Conservation (phyloP, 352 stramenopile species). For the Globisporangium yorkense region DNA sequence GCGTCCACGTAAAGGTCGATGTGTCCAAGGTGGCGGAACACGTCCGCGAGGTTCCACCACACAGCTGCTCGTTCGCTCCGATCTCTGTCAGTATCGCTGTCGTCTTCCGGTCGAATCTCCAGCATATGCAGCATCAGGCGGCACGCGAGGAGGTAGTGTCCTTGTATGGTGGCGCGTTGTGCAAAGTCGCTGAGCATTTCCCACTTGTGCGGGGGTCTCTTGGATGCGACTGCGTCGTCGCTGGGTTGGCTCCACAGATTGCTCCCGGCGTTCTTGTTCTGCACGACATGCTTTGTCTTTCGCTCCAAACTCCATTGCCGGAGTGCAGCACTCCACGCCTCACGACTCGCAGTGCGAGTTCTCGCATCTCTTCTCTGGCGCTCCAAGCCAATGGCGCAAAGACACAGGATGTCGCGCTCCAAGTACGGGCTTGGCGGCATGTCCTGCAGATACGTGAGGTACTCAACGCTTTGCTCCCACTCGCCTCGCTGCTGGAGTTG, state of each 20-base stretch:
- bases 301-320: slow-evolving; percentile 48
- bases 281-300: slow-evolving; percentile 13
- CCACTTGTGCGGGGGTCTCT: slow-evolving; percentile 23
- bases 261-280: neutral
- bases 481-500: slow-evolving; percentile 52
- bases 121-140: slow-evolving; percentile 41
- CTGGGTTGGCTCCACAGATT: neutral
- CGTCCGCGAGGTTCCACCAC: slow-evolving; percentile 58
- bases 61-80: slow-evolving; percentile 14
- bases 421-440: slow-evolving; percentile 39
- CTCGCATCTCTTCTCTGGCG: slow-evolving; percentile 9
- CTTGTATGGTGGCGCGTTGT: slow-evolving; percentile 26
- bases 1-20: slow-evolving; percentile 48
- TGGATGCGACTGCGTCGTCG: neutral
- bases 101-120: slow-evolving; percentile 12
- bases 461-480: slow-evolving; percentile 50
- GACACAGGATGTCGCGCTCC: slow-evolving; percentile 49
- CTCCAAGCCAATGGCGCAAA: slow-evolving; percentile 56
- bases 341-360: slow-evolving; percentile 16
- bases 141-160: slow-evolving; percentile 54
- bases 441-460: slow-evolving; percentile 56
- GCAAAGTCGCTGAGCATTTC: slow-evolving; percentile 48
- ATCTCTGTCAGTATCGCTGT: slow-evolving; percentile 1
- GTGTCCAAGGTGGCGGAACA: slow-evolving; percentile 52
- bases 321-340: slow-evolving; percentile 55